Evolutionary conservation across 306 rosid genomes (phyloP), one percentile per base, ranked within the genome.

Genomic region (Comarum palustre): DNA sequence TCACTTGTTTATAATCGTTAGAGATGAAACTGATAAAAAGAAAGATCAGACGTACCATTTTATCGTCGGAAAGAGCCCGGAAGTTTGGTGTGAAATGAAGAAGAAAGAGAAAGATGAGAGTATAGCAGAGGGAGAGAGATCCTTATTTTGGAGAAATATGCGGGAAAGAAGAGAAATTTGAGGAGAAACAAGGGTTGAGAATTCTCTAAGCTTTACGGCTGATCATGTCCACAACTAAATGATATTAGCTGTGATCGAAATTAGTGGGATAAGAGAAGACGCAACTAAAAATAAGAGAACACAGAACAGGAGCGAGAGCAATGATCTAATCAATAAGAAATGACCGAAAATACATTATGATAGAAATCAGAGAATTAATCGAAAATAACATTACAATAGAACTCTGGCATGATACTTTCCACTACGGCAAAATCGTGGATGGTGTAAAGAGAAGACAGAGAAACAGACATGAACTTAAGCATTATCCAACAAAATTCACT

Each of bases 91-190:
- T 75, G 69, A 80, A 81, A 81, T 68, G 91, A 80, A 66, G 80
- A 66, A 72, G 75, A 73, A 73, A 75, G 73, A 65, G 74, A 74
- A 77, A 75, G 75, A 70, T 63, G 87, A 68, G 80, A 76, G 84
- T 60, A 29, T n/a, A 63, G 78, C 74, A 72, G 72, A 75, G 69
- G 84, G 75, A 84, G 59, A 84, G 59, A 79, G 88, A 89, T 84
- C 90, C 96, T 87, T 86, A 82, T 77, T 84, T 78, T 55, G 48
- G 87, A 87, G 96, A 89, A 22, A 77, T 83, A 73, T 72, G 68
- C 76, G 91, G 90, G 63, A 86, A 71, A 79, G 69, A 70, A 66
- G 91, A 87, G 95, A 78, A 76, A 77, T 88, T 85, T 75, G 39
- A 77, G 92, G 60, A 74, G 17, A 66, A 88, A 84, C 89, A 73